Evolutionary conservation across 371 early-diverging fungal species (phyloP), one percentile per base, ranked within the genome.

Genomic region (Mucor sp.): DNA sequence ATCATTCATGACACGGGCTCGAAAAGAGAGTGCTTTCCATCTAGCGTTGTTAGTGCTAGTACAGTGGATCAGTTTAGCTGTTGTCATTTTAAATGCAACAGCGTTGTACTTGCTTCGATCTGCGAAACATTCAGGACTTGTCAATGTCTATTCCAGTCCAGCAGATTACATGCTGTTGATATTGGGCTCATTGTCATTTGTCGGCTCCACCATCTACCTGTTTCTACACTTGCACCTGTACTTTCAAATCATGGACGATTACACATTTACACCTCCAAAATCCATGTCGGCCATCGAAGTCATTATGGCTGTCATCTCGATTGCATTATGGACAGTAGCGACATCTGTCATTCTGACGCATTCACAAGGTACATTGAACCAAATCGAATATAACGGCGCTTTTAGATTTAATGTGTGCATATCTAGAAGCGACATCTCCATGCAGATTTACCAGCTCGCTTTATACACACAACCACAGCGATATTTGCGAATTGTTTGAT

Each of bases 21-120:
- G 65, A 55, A 65, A 60, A 69, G 69, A 69, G 65, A 65, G 65
- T 57, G 69, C 65, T 30, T 39, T 69, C 19, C 69, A 69, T 60
- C 15, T 69, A 21, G 32, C 60, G 32, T 47, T 69, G 30, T 23
- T 69, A 39, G 65, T 69, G 27, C 19, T 64, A 43, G 56, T 65
- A 19, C 69, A 69, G 65, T 69, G 65, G 65, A 65, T 60, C n/a
- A 69, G 69, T 41, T 30, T 69, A 27, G 64, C 69, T 32, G 69
- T 69, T 60, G 65, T 69, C 47, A 69, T 69, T 39, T 44, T 69
- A 61, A 69, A 69, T 69, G 69, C 65, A 64, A 69, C 65, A 30
- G 69, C 69, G 23, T 50, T 69, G 37, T 65, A 60, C 41, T 50
- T 65, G 32, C 44, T 68, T 19, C 47, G 62, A 27, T n/a, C 17